Percentiles rank a stretch among this genome's conserved stretches.
phyloP scores from a whole-genome alignment of 2,329 filamentous ascomycete genomes.

The Fusarium sp. region DNA sequence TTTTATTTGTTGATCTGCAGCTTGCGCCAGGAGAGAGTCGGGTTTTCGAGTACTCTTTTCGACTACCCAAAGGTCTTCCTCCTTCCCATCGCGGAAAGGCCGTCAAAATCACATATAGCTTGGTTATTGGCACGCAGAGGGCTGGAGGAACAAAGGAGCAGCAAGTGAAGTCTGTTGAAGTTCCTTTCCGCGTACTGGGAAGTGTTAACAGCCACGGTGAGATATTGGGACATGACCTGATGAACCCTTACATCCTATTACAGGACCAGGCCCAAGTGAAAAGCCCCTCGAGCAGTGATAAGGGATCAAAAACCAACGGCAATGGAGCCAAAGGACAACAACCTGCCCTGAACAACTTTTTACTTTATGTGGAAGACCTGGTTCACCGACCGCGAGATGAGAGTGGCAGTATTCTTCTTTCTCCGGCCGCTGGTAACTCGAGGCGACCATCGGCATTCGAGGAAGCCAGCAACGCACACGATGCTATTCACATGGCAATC shows the following conservation, averaged over 20 bases:
- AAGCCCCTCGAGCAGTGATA: slow-evolving; percentile 46
- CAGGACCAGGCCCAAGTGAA: slow-evolving; percentile 80
- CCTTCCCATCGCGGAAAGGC: slow-evolving; percentile 91
- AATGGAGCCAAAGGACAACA: slow-evolving; percentile 43
- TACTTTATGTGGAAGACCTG: slow-evolving; percentile 80
- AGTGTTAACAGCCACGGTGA: slow-evolving; percentile 91
- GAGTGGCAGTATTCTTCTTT: slow-evolving; percentile 70
- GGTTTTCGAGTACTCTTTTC: slow-evolving; percentile 87
- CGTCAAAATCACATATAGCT: slow-evolving; percentile 91
- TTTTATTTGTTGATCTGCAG: slow-evolving; percentile 92
- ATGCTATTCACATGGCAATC: slow-evolving; percentile 91
- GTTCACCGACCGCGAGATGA: slow-evolving; percentile 67
- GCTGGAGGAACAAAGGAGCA: slow-evolving; percentile 80
- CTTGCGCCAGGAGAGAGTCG: slow-evolving; percentile 89
- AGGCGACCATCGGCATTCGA: slow-evolving; percentile 66
- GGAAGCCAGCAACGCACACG: slow-evolving; percentile 73
- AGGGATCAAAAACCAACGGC: slow-evolving; percentile 42
- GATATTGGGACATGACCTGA: slow-evolving; percentile 90
- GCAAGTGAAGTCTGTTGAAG: slow-evolving; percentile 87
- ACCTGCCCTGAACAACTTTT: slow-evolving; percentile 70
- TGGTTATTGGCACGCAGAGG: slow-evolving; percentile 91
- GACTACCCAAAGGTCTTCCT: slow-evolving; percentile 86
- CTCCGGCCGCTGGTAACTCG: slow-evolving; percentile 68
- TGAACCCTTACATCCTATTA: slow-evolving; percentile 91
- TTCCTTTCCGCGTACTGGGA: slow-evolving; percentile 92